These are phyloP conservation scores for Penstemon newberryi DNA, from an alignment of 257 asterid species.

Conservation along the genomic window DNA sequence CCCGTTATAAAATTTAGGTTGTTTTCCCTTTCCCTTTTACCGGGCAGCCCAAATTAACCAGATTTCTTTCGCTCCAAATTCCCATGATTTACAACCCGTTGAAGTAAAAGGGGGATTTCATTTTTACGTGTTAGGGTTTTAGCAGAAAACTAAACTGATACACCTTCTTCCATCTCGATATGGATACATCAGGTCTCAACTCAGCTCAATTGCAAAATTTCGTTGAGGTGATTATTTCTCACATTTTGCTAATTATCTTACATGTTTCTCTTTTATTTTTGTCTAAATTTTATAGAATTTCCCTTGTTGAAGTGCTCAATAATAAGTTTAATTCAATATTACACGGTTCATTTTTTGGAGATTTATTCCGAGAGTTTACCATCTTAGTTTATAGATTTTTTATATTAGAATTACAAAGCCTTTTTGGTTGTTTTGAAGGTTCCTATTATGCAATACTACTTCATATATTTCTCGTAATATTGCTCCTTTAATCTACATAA, in stretches of 20 bases:
- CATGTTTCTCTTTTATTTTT: neutral
- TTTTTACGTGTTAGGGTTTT: neutral
- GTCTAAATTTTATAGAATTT: neutral
- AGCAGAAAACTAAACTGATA: neutral
- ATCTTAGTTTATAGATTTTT: too few species aligned
- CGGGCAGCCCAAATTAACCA: neutral
- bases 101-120: neutral
- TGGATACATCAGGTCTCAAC: constrained; percentile 18
- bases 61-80: too few species aligned
- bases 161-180: neutral
- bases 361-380: neutral
- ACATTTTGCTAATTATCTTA: neutral
- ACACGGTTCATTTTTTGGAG: too few species aligned
- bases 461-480: too few species aligned
- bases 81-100: neutral
- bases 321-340: too few species aligned
- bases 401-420: neutral
- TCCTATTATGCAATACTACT: too few species aligned
- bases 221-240: neutral
- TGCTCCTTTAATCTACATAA: too few species aligned
- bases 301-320: too few species aligned
- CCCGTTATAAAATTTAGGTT: neutral
- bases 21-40: neutral
- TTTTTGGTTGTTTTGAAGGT: neutral
- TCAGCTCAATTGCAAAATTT: constrained; percentile 11